Conservation (phyloP, 768 basidiomycete genomes). For the Exidia glandulosa region DNA sequence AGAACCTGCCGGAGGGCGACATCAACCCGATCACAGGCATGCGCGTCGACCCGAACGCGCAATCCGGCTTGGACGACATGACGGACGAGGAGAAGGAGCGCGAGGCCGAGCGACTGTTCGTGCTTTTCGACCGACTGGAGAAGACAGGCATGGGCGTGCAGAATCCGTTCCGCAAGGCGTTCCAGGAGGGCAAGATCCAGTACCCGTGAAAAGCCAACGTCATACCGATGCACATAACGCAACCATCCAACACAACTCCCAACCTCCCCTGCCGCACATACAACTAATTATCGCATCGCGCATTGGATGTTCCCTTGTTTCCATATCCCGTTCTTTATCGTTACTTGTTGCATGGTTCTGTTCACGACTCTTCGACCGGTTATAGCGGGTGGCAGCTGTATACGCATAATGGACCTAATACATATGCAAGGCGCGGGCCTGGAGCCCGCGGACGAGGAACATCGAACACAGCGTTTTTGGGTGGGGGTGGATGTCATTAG, state of each 20-base stretch:
- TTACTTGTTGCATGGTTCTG: neutral
- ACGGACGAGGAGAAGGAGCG: constrained; percentile 90
- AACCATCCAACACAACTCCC: neutral
- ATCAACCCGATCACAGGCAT: constrained; percentile 70
- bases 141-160: constrained; percentile 50
- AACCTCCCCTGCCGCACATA: neutral
- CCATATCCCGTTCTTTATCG: neutral
- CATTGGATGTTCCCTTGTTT: neutral
- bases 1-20: constrained; percentile 26
- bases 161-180: constrained; percentile 58
- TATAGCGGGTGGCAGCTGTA: neutral
- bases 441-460: neutral
- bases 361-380: neutral
- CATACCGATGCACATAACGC: constrained; percentile 1
- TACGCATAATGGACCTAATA: neutral
- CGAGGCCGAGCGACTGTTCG: constrained; percentile 87
- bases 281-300: neutral
- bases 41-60: constrained; percentile 5
- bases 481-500: neutral
- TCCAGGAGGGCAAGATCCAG: constrained; percentile 33
- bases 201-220: constrained; percentile 1
- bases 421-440: neutral
- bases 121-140: constrained; percentile 83
- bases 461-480: neutral
- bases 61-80: constrained; percentile 47